Conservation (phyloP, 768 basidiomycete species). For the Cystofilobasidium bisporidii region DNA sequence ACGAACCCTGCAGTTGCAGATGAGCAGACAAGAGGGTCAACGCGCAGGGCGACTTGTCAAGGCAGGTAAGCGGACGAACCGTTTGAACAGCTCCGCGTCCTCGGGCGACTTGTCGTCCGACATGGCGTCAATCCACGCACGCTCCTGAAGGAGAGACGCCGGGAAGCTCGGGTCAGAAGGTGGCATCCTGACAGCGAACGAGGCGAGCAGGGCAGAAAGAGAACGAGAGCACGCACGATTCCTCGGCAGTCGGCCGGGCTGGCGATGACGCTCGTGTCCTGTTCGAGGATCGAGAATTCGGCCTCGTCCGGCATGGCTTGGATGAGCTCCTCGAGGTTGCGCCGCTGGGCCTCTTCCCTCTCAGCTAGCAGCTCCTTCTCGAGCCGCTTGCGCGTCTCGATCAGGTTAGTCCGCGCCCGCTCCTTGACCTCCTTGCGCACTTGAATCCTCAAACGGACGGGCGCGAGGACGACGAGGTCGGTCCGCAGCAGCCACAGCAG, state of each 20-base stretch:
- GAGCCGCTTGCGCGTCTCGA: conserved; percentile 43
- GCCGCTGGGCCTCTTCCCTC: conserved; percentile 60
- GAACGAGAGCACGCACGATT: conserved; percentile 22
- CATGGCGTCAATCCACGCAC: conserved; percentile 15
- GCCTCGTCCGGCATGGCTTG: neutral
- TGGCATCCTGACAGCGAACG: too few relatives aligned
- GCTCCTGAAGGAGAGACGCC: neutral
- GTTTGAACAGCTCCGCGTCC: neutral
- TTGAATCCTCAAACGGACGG: conserved; percentile 73
- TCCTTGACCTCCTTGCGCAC: conserved; percentile 67
- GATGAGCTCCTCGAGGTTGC: conserved; percentile 61
- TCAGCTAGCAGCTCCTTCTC: conserved; percentile 44
- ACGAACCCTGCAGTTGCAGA: conserved; percentile 53
- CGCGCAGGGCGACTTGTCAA: too few relatives aligned
- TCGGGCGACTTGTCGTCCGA: neutral
- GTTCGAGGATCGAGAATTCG: neutral
- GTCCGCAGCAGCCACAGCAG: conserved; percentile 70
- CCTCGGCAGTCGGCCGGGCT: conserved; percentile 5
- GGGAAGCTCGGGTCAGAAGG: too few relatives aligned
- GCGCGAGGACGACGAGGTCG: conserved; percentile 72
- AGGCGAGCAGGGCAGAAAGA: too few relatives aligned
- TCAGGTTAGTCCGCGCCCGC: conserved; percentile 32
- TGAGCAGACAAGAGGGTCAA: neutral
- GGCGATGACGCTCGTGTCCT: conserved; percentile 16
- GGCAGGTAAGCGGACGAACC: neutral